phyloP scores from a whole-genome alignment of 306 rosid species.

The Styphnolobium japonicum region DNA sequence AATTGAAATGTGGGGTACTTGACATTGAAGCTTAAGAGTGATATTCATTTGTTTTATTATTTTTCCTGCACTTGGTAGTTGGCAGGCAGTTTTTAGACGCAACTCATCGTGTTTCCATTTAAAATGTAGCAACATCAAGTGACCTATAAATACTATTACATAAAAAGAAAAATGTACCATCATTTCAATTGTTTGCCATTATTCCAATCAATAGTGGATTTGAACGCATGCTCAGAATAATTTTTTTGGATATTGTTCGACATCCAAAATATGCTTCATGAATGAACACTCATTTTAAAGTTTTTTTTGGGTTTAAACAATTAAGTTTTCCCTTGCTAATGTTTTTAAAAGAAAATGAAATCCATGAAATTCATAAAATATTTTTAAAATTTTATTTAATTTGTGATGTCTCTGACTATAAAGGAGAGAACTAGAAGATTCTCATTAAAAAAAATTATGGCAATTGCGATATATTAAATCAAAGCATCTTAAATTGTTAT shows the following conservation, averaged over 20 bases:
- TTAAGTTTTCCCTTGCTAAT: not conserved
- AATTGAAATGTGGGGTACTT: conserved; percentile 35
- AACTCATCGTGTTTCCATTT: conserved; percentile 29
- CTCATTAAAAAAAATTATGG: too few species aligned
- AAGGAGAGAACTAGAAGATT: too few species aligned
- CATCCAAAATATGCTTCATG: not conserved
- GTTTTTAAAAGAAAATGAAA: not conserved
- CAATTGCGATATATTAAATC: too few species aligned
- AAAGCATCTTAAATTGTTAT: too few species aligned
- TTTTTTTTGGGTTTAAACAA: not conserved
- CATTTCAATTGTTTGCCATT: conserved; percentile 33
- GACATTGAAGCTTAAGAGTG: conserved; percentile 21
- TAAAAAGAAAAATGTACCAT: conserved; percentile 15
- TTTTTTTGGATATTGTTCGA: conserved; percentile 2
- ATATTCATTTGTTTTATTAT: conserved; percentile 4
- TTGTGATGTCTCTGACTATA: too few species aligned
- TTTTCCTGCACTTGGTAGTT: conserved; percentile 20
- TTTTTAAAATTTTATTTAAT: too few species aligned
- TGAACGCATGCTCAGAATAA: conserved; percentile 19
- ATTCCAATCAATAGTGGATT: conserved; percentile 25
- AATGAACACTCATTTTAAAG: not conserved
- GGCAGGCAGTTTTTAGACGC: conserved; percentile 26
- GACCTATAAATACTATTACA: conserved; percentile 21
- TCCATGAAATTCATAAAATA: too few species aligned
- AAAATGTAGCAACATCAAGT: conserved; percentile 29